Base-by-base conservation (phyloP, 2,329 filamentous ascomycete species). In the Sporothrix humicola region DNA sequence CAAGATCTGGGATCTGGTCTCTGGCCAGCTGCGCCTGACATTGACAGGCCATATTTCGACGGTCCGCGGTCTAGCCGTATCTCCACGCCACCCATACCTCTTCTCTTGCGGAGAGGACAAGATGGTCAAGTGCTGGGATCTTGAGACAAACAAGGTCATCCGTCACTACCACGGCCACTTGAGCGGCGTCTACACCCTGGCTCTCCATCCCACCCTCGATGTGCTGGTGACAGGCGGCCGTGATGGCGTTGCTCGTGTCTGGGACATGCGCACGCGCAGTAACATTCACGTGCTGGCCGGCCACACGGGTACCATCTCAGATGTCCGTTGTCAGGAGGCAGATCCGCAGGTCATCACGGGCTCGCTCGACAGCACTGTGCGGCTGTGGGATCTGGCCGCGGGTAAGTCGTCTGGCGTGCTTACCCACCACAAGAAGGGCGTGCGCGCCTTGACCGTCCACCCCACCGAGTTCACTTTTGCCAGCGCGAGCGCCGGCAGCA, bases 51-150 rank as follows among this genome's bases (percentile, higher is more conserved):
- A 98, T 82, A 98, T 97, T 79, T 97, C 93, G 68, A 97, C 94
- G 4, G 95, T 98, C 0, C 91, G 95, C 71, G 96, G 96, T 1
- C 87, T 99, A 66, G 96, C 95, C 0, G 93, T 99, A 8, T 97
- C 94, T 23, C 93, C 95, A 17, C 87, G 96, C 65, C 96, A 99
- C 83, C 97, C 96, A 0, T 99, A 99, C 80, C 88, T 99, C 10
- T 99, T 99, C 83, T 97, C 94, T 12, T 99, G 96, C 79, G 97
- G 94, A 74, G 96, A 99, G 83, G 96, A 99, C 82, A 99, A 99
- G 85, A 98, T 98, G 95, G 96, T 99, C 76, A 99, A 99, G 83
- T 99, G 96, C 84, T 99, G 96, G 96, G 96, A 99, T 84, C 85
- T 99, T 77, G 96, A 99, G 83, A 98, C 95, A n/a, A 99, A 99